phyloP scores from a whole-genome alignment of 1,139 yeast genomes.

The Saccharomyces pastorianus region DNA sequence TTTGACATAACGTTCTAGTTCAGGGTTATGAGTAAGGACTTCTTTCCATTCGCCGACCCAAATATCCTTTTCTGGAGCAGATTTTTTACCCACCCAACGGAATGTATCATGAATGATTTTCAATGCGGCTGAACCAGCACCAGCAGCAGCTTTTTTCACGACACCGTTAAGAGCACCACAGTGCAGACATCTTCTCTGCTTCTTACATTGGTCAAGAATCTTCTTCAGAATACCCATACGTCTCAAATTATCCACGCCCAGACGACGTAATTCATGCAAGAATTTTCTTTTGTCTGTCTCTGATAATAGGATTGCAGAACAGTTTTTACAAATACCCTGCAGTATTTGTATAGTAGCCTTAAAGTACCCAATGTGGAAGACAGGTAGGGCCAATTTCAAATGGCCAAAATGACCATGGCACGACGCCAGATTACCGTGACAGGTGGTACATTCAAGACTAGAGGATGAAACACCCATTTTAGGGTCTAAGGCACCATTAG shows the following conservation, averaged over 20 bases:
- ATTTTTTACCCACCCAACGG: conserved; percentile 89
- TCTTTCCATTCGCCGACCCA: conserved; percentile 84
- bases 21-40: conserved; percentile 68
- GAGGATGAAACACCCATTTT: conserved; percentile 92
- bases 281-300: conserved; percentile 65
- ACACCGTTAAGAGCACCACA: conserved; percentile 93
- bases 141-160: conserved; percentile 92
- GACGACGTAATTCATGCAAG: conserved; percentile 69
- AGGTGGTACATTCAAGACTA: conserved; percentile 74
- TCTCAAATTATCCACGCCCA: conserved; percentile 82
- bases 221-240: conserved; percentile 82
- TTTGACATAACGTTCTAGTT: conserved; percentile 76
- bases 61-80: conserved; percentile 70
- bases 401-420: conserved; percentile 99
- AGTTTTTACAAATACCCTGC: conserved; percentile 86
- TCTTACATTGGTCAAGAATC: conserved; percentile 85
- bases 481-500: conserved; percentile 82
- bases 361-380: conserved; percentile 95
- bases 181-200: conserved; percentile 80
- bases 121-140: conserved; percentile 84
- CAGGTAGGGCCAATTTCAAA: conserved; percentile 85
- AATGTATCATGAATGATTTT: conserved; percentile 94
- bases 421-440: conserved; percentile 85
- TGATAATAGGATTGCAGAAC: conserved; percentile 70
- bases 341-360: conserved; percentile 82